Evolutionary conservation across 129 eudicot species (phyloP).

Genomic region (Flaveria ramosissima): DNA sequence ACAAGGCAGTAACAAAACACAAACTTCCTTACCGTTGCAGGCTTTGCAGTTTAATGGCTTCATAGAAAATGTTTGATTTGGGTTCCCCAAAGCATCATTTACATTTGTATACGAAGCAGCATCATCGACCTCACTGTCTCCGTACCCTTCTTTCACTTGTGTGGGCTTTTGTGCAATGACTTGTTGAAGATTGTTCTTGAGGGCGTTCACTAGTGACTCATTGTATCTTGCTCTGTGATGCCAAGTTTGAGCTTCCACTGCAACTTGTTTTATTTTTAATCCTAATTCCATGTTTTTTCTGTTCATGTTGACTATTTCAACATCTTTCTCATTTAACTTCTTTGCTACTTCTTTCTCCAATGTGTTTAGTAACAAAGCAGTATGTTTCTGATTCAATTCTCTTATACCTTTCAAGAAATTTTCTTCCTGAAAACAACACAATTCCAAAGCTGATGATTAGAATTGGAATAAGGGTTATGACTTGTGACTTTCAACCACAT

Average conservation of each 20-base stretch:
- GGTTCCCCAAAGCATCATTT: constrained; percentile 21
- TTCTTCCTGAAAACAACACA: constrained; percentile 44
- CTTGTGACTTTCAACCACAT: not conserved
- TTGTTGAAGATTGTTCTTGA: constrained; percentile 68
- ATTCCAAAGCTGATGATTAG: not conserved
- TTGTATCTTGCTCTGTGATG: constrained; percentile 70
- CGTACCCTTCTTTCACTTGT: constrained; percentile 62
- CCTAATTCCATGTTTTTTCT: constrained; percentile 58
- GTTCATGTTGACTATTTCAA: constrained; percentile 58
- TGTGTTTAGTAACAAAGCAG: constrained; percentile 47
- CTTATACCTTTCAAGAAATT: constrained; percentile 56
- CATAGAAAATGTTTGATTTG: constrained; percentile 3
- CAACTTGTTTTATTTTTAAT: constrained; percentile 61
- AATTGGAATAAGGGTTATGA: not conserved
- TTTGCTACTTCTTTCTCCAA: constrained; percentile 53
- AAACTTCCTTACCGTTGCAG: constrained; percentile 57
- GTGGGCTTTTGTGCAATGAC: constrained; percentile 43
- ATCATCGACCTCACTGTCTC: constrained; percentile 68
- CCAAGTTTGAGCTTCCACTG: constrained; percentile 68
- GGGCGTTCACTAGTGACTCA: constrained; percentile 60
- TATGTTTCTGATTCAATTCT: constrained; percentile 59
- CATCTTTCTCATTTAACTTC: constrained; percentile 56
- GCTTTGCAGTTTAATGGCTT: constrained; percentile 45
- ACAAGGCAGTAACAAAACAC: constrained; percentile 63
- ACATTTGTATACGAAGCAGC: constrained; percentile 49